These are phyloP conservation scores for Dendrocalamus latiflorus DNA, from an alignment of 202 grass and related monocot genomes.

Conservation along the genomic window DNA sequence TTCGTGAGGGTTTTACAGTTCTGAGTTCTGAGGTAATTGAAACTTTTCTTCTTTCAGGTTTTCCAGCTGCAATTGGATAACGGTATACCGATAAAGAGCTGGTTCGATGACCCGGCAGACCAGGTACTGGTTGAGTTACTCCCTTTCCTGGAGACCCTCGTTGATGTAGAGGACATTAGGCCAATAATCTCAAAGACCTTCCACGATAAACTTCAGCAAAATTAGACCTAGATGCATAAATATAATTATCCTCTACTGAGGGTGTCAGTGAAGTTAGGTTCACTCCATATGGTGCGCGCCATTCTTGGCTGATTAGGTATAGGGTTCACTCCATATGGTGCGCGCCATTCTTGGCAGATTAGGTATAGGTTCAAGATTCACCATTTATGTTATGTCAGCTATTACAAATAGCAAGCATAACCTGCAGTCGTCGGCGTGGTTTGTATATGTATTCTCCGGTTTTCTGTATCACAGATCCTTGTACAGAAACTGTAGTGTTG, in stretches of 20 bases:
- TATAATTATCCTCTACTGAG: conserved; percentile 14
- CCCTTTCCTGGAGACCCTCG: conserved; percentile 79
- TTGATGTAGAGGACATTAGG: conserved; percentile 74
- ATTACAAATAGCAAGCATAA: conserved; percentile 50
- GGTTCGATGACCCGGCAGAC: conserved; percentile 85
- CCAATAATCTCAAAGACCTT: conserved; percentile 75
- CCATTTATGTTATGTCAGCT: conserved; percentile 52
- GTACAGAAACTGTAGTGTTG: conserved; percentile 33
- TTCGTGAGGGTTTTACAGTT: not conserved
- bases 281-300: conserved; percentile 7
- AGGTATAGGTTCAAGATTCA: conserved; percentile 34
- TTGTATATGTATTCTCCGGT: conserved; percentile 35
- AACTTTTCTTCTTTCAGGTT: conserved; percentile 58
- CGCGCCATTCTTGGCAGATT: conserved; percentile 32
- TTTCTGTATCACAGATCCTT: conserved; percentile 21
- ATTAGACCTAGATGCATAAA: conserved; percentile 36
- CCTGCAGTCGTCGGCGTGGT: conserved; percentile 18
- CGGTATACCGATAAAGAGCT: conserved; percentile 98
- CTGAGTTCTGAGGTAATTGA: not conserved
- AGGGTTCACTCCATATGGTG: conserved; percentile 15
- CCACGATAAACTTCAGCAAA: conserved; percentile 20
- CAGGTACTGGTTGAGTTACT: conserved; percentile 72
- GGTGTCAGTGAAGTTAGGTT: conserved; percentile 1
- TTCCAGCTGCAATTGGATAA: conserved; percentile 96
- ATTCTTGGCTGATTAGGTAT: conserved; percentile 40